A percentile compares a stretch with the other conserved stretches of the same genome.
Conservation (phyloP, 129 eudicot species). For the Lactuca sativa region DNA sequence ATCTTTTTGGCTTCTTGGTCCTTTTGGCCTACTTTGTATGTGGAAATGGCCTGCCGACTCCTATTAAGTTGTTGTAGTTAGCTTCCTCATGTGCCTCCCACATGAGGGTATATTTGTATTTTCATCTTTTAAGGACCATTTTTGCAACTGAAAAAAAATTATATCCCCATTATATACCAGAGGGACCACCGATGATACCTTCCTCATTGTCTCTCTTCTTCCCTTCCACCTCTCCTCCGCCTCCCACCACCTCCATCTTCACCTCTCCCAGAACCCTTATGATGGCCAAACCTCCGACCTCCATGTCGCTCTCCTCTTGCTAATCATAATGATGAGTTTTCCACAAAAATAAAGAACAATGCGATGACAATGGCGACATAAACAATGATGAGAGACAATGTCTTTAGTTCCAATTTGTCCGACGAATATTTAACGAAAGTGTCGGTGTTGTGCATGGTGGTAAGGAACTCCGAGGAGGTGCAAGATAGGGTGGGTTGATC, state of each 20-base stretch:
- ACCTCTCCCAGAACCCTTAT: conserved; percentile 9
- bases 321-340: conserved; percentile 16
- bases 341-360: conserved; percentile 38
- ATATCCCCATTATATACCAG: too few species aligned
- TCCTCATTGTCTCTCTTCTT: conserved; percentile 12
- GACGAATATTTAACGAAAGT: conserved; percentile 34
- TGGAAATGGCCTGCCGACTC: too few species aligned
- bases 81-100: too few species aligned
- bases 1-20: too few species aligned
- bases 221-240: conserved; percentile 41
- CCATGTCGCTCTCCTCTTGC: conserved; percentile 62
- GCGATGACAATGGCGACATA: conserved; percentile 48
- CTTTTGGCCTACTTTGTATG: too few species aligned
- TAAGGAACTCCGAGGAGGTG: conserved; percentile 76
- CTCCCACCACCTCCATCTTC: conserved; percentile 38
- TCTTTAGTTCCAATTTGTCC: conserved; percentile 1
- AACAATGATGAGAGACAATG: conserved; percentile 16
- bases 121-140: too few species aligned
- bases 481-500: conserved; percentile 40
- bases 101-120: too few species aligned
- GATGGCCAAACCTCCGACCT: conserved; percentile 45
- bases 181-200: too few species aligned
- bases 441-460: conserved; percentile 51
- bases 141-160: too few species aligned
- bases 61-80: too few species aligned